phyloP scores from a whole-genome alignment of 2,329 filamentous ascomycete species.

The Curvularia sp. region DNA sequence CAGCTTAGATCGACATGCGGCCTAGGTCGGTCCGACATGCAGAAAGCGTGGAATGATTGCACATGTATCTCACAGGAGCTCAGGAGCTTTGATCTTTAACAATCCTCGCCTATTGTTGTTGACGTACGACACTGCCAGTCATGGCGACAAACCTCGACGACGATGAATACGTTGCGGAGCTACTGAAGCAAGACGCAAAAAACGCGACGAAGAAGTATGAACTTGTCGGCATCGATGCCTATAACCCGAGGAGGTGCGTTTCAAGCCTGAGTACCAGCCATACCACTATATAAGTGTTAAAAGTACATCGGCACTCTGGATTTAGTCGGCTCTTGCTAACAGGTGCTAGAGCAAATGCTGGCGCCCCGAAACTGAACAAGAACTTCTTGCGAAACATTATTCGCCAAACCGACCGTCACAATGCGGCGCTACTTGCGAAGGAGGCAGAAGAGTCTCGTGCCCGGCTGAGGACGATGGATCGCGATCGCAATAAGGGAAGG shows the following conservation, averaged over 20 bases:
- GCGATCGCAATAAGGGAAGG: constrained; percentile 24
- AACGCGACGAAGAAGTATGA: constrained; percentile 77
- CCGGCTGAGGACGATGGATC: constrained; percentile 63
- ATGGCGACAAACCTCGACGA: constrained; percentile 52
- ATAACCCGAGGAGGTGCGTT: constrained; percentile 62
- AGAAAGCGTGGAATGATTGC: constrained; percentile 13
- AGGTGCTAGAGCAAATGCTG: constrained; percentile 63
- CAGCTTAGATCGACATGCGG: constrained; percentile 14
- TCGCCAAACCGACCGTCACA: constrained; percentile 85
- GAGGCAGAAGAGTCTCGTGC: constrained; percentile 81
- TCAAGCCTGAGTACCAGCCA: constrained; percentile 12
- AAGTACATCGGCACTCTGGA: constrained; percentile 14
- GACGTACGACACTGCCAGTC: constrained; percentile 1
- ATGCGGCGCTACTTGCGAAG: constrained; percentile 82
- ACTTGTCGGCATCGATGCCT: constrained; percentile 74
- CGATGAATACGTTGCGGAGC: constrained; percentile 79
- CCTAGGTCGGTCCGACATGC: constrained; percentile 4
- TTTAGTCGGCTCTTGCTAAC: constrained; percentile 4
- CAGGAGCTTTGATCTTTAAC: constrained; percentile 1
- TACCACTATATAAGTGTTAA: constrained; percentile 8
- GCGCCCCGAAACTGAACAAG: constrained; percentile 86
- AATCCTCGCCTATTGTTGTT: not conserved
- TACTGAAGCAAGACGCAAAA: constrained; percentile 82
- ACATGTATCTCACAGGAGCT: constrained; percentile 1
- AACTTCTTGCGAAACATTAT: constrained; percentile 89